Base-by-base conservation (phyloP, 805 yeast genomes). In the Hanseniaspora pseudoguilliermondii region DNA sequence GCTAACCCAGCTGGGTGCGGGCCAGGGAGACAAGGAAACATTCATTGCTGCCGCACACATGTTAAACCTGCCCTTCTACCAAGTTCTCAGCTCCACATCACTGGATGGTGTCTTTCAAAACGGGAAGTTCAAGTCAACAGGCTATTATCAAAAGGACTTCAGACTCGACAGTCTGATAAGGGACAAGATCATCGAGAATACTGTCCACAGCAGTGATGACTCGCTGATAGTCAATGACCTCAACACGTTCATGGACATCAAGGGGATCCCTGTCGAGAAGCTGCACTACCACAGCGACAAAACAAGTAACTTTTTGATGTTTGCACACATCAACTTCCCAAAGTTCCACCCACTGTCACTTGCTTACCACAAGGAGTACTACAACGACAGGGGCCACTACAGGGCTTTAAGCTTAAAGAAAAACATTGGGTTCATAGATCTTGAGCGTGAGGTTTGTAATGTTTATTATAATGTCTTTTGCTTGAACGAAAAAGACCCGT, bases 21-120 rank as follows among this genome's bases (percentile, higher is more conserved):
- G 90, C 20, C 84, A 83, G 66, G 90, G 90, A 54, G 91, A 84
- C 64, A 84, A 84, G 63, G 90, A 84, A 60, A 83, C 90, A 0
- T 83, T 84, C 63, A 76, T 79, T 20, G 77, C 83, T 1, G 86
- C 86, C 0, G 82, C 86, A 1, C 71, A 73, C 40, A 82, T 70
- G 0, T 62, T 75, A 61, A 59, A 65, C 0, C 66, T 72, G 49
- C 71, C 75, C 1, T 79, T 70, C 66, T 76, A 74, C 65, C 87
- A 81, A 65, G 74, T 76, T 4, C 67, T 67, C 54, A 60, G 67
- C 1, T 64, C 65, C 23, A 69, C 73, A 0, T 63, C 64, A 7
- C 65, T 74, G 2, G 65, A 71, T 49, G 78, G 42, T 18, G 42
- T 39, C 13, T 39, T 39, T 10, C 21, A 18, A 11, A 39, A 39